A percentile compares a stretch with the other conserved stretches of the same genome.
Evolutionary conservation across 1,139 yeast genomes (phyloP).

Genomic region (Sugiyamaella neomexicana): DNA sequence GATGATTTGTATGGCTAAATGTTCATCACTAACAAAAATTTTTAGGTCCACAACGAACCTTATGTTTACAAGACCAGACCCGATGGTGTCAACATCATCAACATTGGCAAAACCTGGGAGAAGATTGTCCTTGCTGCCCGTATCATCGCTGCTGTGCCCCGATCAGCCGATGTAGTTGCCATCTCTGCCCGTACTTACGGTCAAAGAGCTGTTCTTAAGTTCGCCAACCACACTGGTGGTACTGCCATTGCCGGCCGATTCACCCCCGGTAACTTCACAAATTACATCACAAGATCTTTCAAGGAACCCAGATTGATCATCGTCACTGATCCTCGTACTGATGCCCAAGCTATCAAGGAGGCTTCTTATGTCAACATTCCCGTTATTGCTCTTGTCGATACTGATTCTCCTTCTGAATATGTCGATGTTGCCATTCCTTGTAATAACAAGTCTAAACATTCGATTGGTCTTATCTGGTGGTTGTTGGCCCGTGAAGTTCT

Average conservation of each 20-base stretch:
- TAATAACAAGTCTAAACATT: constrained; percentile 99
- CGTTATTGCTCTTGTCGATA: constrained; percentile 97
- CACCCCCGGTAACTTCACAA: constrained; percentile 99
- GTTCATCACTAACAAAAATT: constrained; percentile 42
- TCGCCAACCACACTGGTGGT: constrained; percentile 99
- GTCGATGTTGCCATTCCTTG: constrained; percentile 99
- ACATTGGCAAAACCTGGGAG: constrained; percentile 99
- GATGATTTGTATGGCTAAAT: too few relatives aligned
- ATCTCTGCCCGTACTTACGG: constrained; percentile 99
- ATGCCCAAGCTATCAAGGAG: constrained; percentile 99
- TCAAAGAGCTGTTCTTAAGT: constrained; percentile 99
- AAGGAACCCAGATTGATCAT: constrained; percentile 99
- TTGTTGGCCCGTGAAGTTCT: constrained; percentile 98
- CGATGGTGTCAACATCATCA: constrained; percentile 98
- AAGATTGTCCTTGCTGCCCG: constrained; percentile 99
- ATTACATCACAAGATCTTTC: constrained; percentile 99
- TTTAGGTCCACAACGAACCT: constrained; percentile 90
- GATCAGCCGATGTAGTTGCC: constrained; percentile 97
- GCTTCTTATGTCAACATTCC: constrained; percentile 99
- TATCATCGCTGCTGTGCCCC: constrained; percentile 99
- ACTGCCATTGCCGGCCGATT: constrained; percentile 99
- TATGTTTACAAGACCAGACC: constrained; percentile 99
- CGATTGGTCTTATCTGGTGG: constrained; percentile 99
- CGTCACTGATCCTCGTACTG: constrained; percentile 99
- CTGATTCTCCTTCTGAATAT: constrained; percentile 98